Evolutionary conservation across 1,284 basidiomycete species (phyloP).

Genomic region (Porphyrellus sp.): DNA sequence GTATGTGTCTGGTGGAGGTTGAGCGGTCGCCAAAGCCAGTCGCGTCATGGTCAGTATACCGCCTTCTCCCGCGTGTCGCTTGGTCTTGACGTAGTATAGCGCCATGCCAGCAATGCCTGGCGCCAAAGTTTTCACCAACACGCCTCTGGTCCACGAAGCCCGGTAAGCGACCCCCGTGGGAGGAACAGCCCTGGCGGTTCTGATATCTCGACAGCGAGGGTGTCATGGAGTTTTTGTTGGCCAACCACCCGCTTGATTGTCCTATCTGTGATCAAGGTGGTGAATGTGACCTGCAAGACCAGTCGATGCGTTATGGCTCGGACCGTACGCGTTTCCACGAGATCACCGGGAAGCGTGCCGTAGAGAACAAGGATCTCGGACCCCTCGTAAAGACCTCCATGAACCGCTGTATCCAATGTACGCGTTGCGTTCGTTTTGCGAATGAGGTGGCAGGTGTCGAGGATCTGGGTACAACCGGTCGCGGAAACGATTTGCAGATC

Average conservation of each 20-base stretch:
- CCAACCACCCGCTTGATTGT: constrained; percentile 98
- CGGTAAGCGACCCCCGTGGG: constrained; percentile 52
- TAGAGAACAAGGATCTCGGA: constrained; percentile 98
- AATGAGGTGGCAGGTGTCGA: constrained; percentile 99
- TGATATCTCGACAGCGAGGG: constrained; percentile 65
- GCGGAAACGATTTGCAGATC: constrained; percentile 98
- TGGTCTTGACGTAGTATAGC: constrained; percentile 39
- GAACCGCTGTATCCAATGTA: constrained; percentile 99
- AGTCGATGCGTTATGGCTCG: constrained; percentile 98
- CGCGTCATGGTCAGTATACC: constrained; percentile 65
- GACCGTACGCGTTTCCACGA: constrained; percentile 98
- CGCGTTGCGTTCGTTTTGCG: constrained; percentile 97
- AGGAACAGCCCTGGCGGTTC: background rate
- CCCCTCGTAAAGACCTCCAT: constrained; percentile 99
- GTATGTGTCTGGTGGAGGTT: constrained; percentile 98
- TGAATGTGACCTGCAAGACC: constrained; percentile 99
- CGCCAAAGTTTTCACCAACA: constrained; percentile 94
- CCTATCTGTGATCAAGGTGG: constrained; percentile 98
- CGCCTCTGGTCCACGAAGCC: constrained; percentile 92
- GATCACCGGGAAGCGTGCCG: constrained; percentile 95
- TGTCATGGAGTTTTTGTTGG: constrained; percentile 97
- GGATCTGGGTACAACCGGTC: constrained; percentile 94
- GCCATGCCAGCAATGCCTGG: constrained; percentile 99
- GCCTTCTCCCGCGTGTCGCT: constrained; percentile 30
- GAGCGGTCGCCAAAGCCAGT: constrained; percentile 94